These are phyloP conservation scores for Saccharomyces uvarum DNA, from an alignment of 1,139 yeast species.

Conservation along the genomic window DNA sequence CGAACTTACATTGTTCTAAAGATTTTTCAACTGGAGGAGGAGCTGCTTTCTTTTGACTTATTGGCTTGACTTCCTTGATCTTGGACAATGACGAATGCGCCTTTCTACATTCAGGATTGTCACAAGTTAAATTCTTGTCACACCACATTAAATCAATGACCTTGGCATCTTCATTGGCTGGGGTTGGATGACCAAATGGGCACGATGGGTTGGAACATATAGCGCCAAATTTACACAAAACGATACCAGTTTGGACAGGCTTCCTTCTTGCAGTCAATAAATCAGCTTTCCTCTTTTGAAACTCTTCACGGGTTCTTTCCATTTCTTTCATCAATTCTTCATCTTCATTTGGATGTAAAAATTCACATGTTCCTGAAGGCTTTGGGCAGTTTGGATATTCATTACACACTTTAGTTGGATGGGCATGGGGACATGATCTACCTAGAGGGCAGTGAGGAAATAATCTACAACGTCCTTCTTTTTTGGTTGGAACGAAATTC, in stretches of 20 bases:
- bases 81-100: constrained; percentile 70
- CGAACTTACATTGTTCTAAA: constrained; percentile 77
- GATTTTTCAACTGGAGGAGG: constrained; percentile 39
- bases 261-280: constrained; percentile 31
- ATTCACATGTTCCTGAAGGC: constrained; percentile 75
- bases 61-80: constrained; percentile 31
- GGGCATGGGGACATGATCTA: constrained; percentile 63
- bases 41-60: constrained; percentile 14
- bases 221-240: constrained; percentile 67
- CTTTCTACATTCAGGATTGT: constrained; percentile 51
- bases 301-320: constrained; percentile 50
- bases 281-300: constrained; percentile 38
- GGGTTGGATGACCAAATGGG: constrained; percentile 88
- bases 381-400: constrained; percentile 75
- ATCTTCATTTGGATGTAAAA: constrained; percentile 78
- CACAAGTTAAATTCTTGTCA: constrained; percentile 57
- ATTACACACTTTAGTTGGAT: constrained; percentile 70
- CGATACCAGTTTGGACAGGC: constrained; percentile 39
- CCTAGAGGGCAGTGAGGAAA: constrained; percentile 69
- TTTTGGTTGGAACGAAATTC: constrained; percentile 31
- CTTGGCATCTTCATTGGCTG: constrained; percentile 66
- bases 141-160: constrained; percentile 72
- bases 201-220: constrained; percentile 70
- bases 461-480: constrained; percentile 62
- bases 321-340: constrained; percentile 59